A percentile compares a stretch with the other conserved stretches of the same genome.
Conservation (phyloP, 208 protist species). For the Leptomonas seymouri region DNA sequence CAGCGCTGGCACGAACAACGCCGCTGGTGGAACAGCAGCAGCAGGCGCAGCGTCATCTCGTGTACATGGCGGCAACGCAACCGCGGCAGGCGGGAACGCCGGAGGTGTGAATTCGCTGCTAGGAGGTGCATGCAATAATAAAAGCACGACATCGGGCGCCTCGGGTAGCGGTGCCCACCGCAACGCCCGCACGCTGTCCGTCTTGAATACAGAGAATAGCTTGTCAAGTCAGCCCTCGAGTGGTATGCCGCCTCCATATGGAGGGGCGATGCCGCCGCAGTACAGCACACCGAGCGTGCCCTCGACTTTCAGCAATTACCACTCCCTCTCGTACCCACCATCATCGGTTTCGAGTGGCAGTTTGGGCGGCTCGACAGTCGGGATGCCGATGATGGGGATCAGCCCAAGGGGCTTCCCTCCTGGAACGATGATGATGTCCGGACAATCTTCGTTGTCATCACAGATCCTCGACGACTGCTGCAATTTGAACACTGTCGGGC, state of each 20-base stretch:
- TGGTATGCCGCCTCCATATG: conserved; percentile 30
- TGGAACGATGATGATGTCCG: conserved; percentile 11
- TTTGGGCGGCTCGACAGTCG: conserved; percentile 2
- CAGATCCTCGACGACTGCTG: conserved; percentile 13
- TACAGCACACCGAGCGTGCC: conserved; percentile 3
- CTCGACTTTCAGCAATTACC: conserved; percentile 3
- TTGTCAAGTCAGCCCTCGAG: conserved; percentile 19
- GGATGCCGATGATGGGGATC: conserved; percentile 8
- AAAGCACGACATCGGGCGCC: background rate
- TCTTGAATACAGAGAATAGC: conserved; percentile 23
- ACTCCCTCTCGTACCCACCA: conserved; percentile 17
- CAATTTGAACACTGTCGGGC: conserved; percentile 7
- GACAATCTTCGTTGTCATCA: conserved; percentile 15
- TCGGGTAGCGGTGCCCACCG: background rate
- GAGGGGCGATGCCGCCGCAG: conserved; percentile 18
- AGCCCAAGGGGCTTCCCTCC: conserved; percentile 7
- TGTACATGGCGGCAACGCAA: background rate
- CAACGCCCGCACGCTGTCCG: conserved; percentile 17
- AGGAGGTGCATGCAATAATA: background rate
- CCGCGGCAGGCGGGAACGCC: no score
- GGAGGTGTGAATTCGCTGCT: no score
- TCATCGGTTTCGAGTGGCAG: conserved; percentile 21
- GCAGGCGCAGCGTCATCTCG: background rate
- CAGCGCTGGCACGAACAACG: background rate
- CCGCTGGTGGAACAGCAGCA: conserved; percentile 8